Evolutionary conservation across 1,284 basidiomycete genomes (phyloP).

Genomic region (Blastosporella zonata): DNA sequence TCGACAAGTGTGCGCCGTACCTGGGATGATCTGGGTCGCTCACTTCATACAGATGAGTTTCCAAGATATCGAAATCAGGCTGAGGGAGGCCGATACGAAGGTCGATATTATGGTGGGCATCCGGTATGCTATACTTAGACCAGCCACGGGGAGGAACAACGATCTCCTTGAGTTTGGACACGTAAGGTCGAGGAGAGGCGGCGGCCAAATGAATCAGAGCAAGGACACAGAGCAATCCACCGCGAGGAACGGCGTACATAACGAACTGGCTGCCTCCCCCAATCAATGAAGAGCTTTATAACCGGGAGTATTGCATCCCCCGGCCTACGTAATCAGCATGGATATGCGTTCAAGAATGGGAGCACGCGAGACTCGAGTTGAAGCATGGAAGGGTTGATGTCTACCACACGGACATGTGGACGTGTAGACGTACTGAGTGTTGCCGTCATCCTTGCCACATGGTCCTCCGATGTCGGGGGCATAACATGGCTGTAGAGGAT

Average conservation of each 20-base stretch:
- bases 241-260: slow-evolving; percentile 12
- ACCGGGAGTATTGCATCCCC: too few species aligned
- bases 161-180: slow-evolving; percentile 33
- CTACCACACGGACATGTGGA: too few species aligned
- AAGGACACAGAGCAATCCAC: slow-evolving; percentile 16
- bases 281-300: not conserved
- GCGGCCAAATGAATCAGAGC: slow-evolving; percentile 13
- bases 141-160: slow-evolving; percentile 50
- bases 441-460: not conserved
- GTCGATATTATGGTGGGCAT: slow-evolving; percentile 45
- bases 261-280: not conserved
- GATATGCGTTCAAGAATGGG: not conserved
- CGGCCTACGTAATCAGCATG: not conserved
- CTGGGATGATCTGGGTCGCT: slow-evolving; percentile 61
- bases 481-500: too few species aligned
- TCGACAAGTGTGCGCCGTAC: slow-evolving; percentile 68
- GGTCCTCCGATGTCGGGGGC: not conserved
- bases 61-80: slow-evolving; percentile 54
- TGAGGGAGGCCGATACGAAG: slow-evolving; percentile 69
- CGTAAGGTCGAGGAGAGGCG: slow-evolving; percentile 18
- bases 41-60: slow-evolving; percentile 62
- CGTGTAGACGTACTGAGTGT: too few species aligned
- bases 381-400: too few species aligned
- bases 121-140: slow-evolving; percentile 41
- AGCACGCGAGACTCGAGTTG: too few species aligned